Base-by-base conservation (phyloP, 148 eudicot genomes). In the Pouteria glomerata region DNA sequence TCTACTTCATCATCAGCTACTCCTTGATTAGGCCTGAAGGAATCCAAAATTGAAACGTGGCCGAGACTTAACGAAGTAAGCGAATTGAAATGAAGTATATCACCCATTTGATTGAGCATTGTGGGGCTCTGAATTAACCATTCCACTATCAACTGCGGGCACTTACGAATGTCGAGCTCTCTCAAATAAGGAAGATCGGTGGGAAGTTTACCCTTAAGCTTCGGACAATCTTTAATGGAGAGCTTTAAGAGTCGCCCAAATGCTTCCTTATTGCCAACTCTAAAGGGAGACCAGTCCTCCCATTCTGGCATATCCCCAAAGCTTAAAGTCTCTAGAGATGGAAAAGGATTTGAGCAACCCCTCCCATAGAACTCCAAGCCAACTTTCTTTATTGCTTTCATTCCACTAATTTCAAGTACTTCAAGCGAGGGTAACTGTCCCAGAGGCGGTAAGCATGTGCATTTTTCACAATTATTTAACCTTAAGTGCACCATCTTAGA, bases 321-420 rank as follows among this genome's bases (percentile, higher is more conserved):
- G 7, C 14, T 39, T 42, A 79, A 13, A 6, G 37, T 71, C 65
- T 80, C 70, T 6, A 75, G 35, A 19, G 41, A 42, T 26, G 56
- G 76, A 66, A 80, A 80, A 52, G 76, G 69, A 26, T 50, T 57
- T 8, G 63, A 21, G 56, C 23, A 0, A 52, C 48, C 21, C 11
- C 27, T n/a, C 39, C 77, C 74, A 60, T 71, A 72, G 50, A 80
- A 71, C 41, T 66, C 76, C 41, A 15, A 34, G 1, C 79, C 79
- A 15, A 80, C 53, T 6, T 13, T 31, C 11, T 19, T 18, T 3
- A 80, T 26, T 5, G 33, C 47, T 6, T 18, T 48, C 65, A 71
- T 71, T 31, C 57, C 57, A 42, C 59, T 3, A 14, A 71, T 19
- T 34, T 71, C 12, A 8, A 59, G 74, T 14, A 58, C 37, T 51